Base-by-base conservation (phyloP, 352 stramenopile genomes). In the Globisporangium splendens region DNA sequence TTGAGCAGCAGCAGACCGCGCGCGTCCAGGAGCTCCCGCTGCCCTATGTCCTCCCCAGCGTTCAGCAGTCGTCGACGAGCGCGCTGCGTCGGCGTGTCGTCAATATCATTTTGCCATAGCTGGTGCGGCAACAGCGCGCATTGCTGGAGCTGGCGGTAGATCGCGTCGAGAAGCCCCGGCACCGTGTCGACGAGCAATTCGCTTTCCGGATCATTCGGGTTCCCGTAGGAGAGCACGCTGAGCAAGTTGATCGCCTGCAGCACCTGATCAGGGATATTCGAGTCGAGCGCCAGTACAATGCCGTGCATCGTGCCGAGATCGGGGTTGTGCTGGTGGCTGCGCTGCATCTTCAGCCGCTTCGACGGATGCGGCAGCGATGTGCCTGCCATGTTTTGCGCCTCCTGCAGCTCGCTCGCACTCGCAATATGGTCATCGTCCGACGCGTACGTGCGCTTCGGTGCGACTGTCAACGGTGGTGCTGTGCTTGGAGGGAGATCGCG, bases 261-360 rank as follows among this genome's bases (percentile, higher is more conserved):
- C 20, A 84, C 72, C 41, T 93, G 76, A 5, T 69, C 59, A 1
- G 79, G 66, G 8, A 90, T 57, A 21, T 75, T 71, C 17, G 81
- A 89, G 67, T 92, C 79, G 17, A 93, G 68, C 7, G 78, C 79
- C 46, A 92, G 65, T 48, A 93, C 81, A 35, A 93, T 72, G 6
- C 66, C 70, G 43, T 93, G 79, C 48, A 93, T 62, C 14, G 79
- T 78, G 2, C 84, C 79, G 8, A 92, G 66, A 20, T 87, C 77
- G 0, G 63, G 66, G 24, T 71, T 63, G 24, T 75, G 66, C 12
- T 77, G 58, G 20, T 46, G 48, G 33, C 58, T 64, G 3, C 75
- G 70, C 52, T 87, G 77, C 33, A 79, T 71, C 53, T 89, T 91
- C 44, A 90, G 74, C 15, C 77, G 66, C 69, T 92, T 92, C 46